Evolutionary conservation across 2,329 filamentous ascomycete species (phyloP), one percentile per base, ranked within the genome.

Genomic region (Cercospora sp.): DNA sequence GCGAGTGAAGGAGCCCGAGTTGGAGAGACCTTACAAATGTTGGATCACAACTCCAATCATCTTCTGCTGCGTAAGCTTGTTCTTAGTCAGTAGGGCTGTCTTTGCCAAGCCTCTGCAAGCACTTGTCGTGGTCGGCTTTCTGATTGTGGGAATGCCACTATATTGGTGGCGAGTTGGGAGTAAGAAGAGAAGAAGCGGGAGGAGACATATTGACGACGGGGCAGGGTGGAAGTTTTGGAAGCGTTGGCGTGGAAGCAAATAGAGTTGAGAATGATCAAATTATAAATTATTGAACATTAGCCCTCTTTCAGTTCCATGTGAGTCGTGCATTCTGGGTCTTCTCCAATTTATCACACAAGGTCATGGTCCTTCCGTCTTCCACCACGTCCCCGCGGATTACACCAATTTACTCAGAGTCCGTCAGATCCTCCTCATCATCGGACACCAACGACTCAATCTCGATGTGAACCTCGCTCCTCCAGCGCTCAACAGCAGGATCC

Each of bases 11-110:
- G 95, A 99, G 79, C 95, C 95, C 3, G 85, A 90, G 70, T 85
- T 99, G 57, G 93, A 97, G 79, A 83, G 95, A 28, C 94, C 95
- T 0, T 99, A 99, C 81, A 90, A 89, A 78, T 97, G 94, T 3
- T 99, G 94, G 95, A 97, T 99, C 76, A 91, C 90, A 0, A 99
- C 95, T 2, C 95, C 95, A 10, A 94, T 99, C 72, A 94, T 97
- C 66, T 99, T 99, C 79, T 99, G 95, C 85, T 99, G 95, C 77
- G 95, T 99, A 45, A 96, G 92, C 78, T 80, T 99, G 72, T 99
- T 99, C 77, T 80, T 99, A 72, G 86, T 99, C 51, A 94, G 89
- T 76, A 86, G 95, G 61, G 93, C 94, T 3, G 89, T 98, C 13
- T 95, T 99, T 77, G 91, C 93, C 13, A 90, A 97, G 80, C 95